Base-by-base conservation (phyloP, 1,284 basidiomycete species). In the Ustilago sp. region DNA sequence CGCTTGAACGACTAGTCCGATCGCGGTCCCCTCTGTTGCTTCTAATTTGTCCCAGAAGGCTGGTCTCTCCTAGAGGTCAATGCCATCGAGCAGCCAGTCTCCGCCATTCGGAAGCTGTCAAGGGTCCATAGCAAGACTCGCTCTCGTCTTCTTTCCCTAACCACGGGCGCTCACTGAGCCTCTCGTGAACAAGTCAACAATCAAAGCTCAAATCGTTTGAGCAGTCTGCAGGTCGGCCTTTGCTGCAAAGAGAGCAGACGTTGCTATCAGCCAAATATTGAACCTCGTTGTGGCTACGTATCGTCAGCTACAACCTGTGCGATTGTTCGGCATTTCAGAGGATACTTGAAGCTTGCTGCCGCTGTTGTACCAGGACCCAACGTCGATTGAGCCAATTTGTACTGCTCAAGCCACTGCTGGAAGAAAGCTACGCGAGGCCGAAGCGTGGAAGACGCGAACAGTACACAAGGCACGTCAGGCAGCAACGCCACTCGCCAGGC, bases 371-470 rank as follows among this genome's bases (percentile, higher is more conserved):
- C 17, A 15, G 43, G 43, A 19, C 5, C 23, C 17, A 7, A 45
- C 43, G 43, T 45, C n/a, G 43, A 45, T 45, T 19, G 43, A 45
- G n/a, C 43, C n/a, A 19, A 45, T 45, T 51, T 31, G 28, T 28
- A 9, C 47, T 48, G 48, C 32, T 48, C 7, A 31, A 51, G 28
- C 23, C n/a, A 9, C n/a, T 48, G 28, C 47, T 5, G 13, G 48
- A 51, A 34, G 48, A 31, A 31, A 51, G 35, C 32, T 19, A 45
- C 39, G 39, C 23, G 38, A 55, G 17, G 4, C 28, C 7, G 3
- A 58, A 32, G 43, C 52, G 57, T 23, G 32, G 23, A 32, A 59
- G 43, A 45, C 43, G 43, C 43, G 43, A 45, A 45, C 43, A 19
- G 23, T 28, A 28, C 3, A 45, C 43, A 23, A 6, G 11, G 39